phyloP scores from a whole-genome alignment of 306 rosid genomes.

The Calophaca sinica region DNA sequence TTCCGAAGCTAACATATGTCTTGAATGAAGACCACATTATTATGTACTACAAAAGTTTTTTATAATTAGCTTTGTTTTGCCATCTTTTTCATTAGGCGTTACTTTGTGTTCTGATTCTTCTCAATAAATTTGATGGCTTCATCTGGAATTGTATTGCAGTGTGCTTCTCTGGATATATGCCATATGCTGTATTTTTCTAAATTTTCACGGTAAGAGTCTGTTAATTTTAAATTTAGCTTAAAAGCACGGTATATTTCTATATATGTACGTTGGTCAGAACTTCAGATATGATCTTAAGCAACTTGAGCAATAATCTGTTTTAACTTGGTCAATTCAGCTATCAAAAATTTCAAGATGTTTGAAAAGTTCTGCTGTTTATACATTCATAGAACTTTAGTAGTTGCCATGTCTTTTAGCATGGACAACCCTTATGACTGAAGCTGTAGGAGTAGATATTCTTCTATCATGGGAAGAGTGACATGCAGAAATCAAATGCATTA shows the following conservation, averaged over 20 bases:
- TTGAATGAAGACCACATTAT: too few species aligned
- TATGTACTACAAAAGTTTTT: too few species aligned
- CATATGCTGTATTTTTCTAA: slow-evolving; percentile 77
- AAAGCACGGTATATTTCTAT: background rate
- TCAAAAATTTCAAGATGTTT: background rate
- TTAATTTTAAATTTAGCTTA: slow-evolving; percentile 22
- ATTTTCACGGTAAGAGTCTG: slow-evolving; percentile 77
- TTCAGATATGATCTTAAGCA: background rate
- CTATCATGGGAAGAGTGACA: background rate
- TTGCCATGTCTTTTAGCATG: background rate
- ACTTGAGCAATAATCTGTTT: slow-evolving; percentile 32
- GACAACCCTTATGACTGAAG: slow-evolving; percentile 9
- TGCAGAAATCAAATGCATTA: background rate
- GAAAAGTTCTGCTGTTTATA: slow-evolving; percentile 10
- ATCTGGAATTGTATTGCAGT: slow-evolving; percentile 60
- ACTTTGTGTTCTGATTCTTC: background rate
- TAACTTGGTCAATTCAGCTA: slow-evolving; percentile 21
- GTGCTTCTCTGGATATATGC: slow-evolving; percentile 89
- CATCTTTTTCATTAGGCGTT: background rate
- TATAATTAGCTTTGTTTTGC: too few species aligned
- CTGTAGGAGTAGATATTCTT: slow-evolving; percentile 8
- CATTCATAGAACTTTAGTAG: background rate
- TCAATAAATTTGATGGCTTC: slow-evolving; percentile 25
- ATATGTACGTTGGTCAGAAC: background rate
- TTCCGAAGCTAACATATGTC: too few species aligned